Conservation (phyloP, 179 eudicot species). For the Silene noctiflora region DNA sequence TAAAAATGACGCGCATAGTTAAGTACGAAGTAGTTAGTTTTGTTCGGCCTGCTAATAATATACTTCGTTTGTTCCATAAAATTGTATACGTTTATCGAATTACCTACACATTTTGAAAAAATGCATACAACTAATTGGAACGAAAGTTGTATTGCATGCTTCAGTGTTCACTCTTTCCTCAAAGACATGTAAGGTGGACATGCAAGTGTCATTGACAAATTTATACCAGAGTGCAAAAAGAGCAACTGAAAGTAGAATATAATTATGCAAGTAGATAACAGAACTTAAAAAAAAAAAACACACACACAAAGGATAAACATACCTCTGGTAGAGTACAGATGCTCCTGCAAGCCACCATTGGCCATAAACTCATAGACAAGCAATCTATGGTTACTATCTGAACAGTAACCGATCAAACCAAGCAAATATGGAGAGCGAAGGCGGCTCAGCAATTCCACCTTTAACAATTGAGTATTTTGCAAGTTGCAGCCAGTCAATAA, state of each 20-base stretch:
- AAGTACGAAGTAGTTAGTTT: too few species aligned
- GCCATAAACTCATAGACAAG: slow-evolving; percentile 91
- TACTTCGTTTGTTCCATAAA: too few species aligned
- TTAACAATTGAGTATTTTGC: slow-evolving; percentile 15
- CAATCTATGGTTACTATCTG: slow-evolving; percentile 67
- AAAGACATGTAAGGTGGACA: background rate
- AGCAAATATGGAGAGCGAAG: slow-evolving; percentile 78
- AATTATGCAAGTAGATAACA: background rate
- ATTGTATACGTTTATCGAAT: too few species aligned
- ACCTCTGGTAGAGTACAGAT: slow-evolving; percentile 72
- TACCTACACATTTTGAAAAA: too few species aligned
- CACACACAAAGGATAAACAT: slow-evolving; percentile 15
- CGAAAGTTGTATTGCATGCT: too few species aligned
- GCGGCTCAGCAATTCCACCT: slow-evolving; percentile 83
- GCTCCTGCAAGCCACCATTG: slow-evolving; percentile 91
- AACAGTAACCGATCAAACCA: slow-evolving; percentile 73
- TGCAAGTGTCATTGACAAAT: background rate
- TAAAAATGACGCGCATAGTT: too few species aligned
- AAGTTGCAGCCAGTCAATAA: background rate
- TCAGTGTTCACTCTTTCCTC: too few species aligned
- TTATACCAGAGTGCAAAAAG: background rate
- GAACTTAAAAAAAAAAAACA: background rate
- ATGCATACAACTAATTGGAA: too few species aligned
- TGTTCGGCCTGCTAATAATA: too few species aligned
- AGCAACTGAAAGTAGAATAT: background rate